Percentiles rank a stretch among this genome's conserved stretches.
Evolutionary conservation across 1,139 yeast species (phyloP).

Genomic region (Candida sp.): DNA sequence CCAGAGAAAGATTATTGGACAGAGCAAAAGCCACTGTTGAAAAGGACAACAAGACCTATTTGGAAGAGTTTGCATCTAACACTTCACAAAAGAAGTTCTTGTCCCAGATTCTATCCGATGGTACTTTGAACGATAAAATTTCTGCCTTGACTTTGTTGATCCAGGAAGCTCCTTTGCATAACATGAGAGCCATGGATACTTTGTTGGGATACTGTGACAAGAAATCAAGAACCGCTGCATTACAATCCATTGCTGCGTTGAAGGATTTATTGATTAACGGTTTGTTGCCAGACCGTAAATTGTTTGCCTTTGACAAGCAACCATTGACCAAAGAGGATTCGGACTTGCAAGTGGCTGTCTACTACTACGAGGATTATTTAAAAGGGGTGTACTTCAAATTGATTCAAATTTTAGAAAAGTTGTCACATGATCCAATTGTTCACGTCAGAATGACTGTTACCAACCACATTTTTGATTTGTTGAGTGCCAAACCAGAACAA

Average conservation of each 20-base stretch:
- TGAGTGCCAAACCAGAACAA: constrained; percentile 93
- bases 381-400: constrained; percentile 76
- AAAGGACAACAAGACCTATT: constrained; percentile 72
- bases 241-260: constrained; percentile 88
- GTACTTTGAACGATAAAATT: constrained; percentile 95
- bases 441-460: constrained; percentile 85
- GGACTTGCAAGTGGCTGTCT: constrained; percentile 62
- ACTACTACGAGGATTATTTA: constrained; percentile 89
- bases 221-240: constrained; percentile 92
- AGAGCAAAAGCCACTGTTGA: constrained; percentile 72
- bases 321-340: constrained; percentile 53
- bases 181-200: constrained; percentile 81
- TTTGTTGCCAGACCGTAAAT: constrained; percentile 84
- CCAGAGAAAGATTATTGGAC: constrained; percentile 58
- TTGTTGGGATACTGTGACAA: constrained; percentile 81
- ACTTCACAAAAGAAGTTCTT: constrained; percentile 89
- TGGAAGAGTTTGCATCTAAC: constrained; percentile 78
- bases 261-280: constrained; percentile 87
- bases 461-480: constrained; percentile 76
- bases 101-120: constrained; percentile 86
- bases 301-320: constrained; percentile 82
- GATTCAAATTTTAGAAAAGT: constrained; percentile 69
- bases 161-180: constrained; percentile 96
- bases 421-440: constrained; percentile 91
- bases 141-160: constrained; percentile 91